Evolutionary conservation across 2,329 filamentous ascomycete species (phyloP).

Genomic region (Pseudogymnoascus sp.): DNA sequence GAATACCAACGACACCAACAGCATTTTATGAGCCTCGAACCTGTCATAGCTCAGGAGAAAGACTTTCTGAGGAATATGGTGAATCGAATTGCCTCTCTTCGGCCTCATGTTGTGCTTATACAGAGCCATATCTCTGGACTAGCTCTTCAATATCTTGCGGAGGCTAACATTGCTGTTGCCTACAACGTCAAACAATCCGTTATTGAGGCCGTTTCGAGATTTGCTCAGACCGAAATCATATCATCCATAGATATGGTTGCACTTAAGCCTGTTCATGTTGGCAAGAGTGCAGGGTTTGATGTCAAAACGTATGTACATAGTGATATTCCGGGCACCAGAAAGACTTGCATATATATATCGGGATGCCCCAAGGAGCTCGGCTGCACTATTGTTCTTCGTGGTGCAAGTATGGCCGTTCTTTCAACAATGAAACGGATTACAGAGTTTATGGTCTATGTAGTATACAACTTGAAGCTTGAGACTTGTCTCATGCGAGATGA

Average conservation of each 20-base stretch:
- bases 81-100: constrained; percentile 77
- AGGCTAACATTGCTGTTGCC: constrained; percentile 83
- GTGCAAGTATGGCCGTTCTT: constrained; percentile 63
- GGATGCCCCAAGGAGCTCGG: constrained; percentile 84
- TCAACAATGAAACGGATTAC: constrained; percentile 83
- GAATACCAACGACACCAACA: constrained; percentile 89
- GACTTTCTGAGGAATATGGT: constrained; percentile 90
- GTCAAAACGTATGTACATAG: constrained; percentile 90
- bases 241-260: constrained; percentile 92
- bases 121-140: constrained; percentile 89
- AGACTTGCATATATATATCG: constrained; percentile 92
- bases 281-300: constrained; percentile 79
- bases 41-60: constrained; percentile 91
- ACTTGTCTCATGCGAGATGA: constrained; percentile 91
- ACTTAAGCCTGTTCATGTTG: constrained; percentile 63
- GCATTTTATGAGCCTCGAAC: constrained; percentile 97
- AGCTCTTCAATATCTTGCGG: constrained; percentile 78
- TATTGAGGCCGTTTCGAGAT: constrained; percentile 87
- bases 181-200: constrained; percentile 97
- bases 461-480: constrained; percentile 94
- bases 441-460: constrained; percentile 98
- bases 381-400: constrained; percentile 87
- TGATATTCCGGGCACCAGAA: constrained; percentile 64
- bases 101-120: constrained; percentile 80
- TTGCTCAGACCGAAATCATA: constrained; percentile 84